Evolutionary conservation across 2,329 filamentous ascomycete genomes (phyloP).

Genomic region (Phoma herbarum): DNA sequence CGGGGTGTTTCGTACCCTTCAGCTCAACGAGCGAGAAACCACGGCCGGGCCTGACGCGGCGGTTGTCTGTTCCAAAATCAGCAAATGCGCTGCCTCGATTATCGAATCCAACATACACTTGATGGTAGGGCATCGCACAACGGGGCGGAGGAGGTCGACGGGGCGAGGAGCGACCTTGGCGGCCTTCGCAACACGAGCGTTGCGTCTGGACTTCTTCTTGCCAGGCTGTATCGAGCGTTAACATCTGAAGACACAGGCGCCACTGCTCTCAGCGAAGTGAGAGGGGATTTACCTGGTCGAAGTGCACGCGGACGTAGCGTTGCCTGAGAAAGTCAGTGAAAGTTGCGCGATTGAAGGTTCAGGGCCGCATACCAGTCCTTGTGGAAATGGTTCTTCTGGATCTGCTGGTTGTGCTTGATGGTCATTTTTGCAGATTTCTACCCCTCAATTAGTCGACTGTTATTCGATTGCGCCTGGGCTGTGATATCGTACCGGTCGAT

Average conservation of each 20-base stretch:
- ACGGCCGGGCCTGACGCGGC: slow-evolving; percentile 92
- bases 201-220: slow-evolving; percentile 91
- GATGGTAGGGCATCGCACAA: slow-evolving; percentile 97
- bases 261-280: slow-evolving; percentile 60
- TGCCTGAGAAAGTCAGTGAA: slow-evolving; percentile 67
- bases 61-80: slow-evolving; percentile 73
- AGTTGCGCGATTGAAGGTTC: slow-evolving; percentile 13
- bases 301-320: slow-evolving; percentile 97
- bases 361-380: slow-evolving; percentile 67
- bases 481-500: slow-evolving; percentile 39
- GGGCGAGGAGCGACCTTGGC: slow-evolving; percentile 94
- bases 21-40: slow-evolving; percentile 98
- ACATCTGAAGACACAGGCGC: slow-evolving; percentile 56
- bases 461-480: slow-evolving; percentile 7
- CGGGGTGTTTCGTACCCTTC: slow-evolving; percentile 73
- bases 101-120: slow-evolving; percentile 65
- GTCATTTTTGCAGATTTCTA: slow-evolving; percentile 63
- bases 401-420: slow-evolving; percentile 99
- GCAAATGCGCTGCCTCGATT: slow-evolving; percentile 10
- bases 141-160: slow-evolving; percentile 93
- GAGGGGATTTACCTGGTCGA: slow-evolving; percentile 91
- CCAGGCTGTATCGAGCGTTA: slow-evolving; percentile 74
- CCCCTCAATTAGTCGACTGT: slow-evolving; percentile 21
- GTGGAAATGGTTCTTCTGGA: slow-evolving; percentile 81
- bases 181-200: slow-evolving; percentile 93